These are phyloP conservation scores for Xylaria sp. DNA, from an alignment of 2,329 filamentous ascomycete genomes.

Conservation along the genomic window DNA sequence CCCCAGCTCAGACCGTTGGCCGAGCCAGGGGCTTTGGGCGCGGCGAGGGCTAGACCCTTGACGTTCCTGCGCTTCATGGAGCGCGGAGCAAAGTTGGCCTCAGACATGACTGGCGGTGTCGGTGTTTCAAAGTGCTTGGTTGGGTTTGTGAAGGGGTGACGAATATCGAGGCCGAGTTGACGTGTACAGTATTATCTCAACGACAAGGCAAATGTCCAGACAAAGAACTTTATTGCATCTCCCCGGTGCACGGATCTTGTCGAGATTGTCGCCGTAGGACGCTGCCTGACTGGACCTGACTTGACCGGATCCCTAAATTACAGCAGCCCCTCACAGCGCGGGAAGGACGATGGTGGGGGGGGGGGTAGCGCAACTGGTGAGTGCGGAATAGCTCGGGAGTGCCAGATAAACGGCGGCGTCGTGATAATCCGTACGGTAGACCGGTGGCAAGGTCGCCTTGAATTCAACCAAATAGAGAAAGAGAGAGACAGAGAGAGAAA, in stretches of 20 bases:
- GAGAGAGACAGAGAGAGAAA: background rate
- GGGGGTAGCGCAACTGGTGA: conserved; percentile 8
- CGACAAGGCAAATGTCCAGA: conserved; percentile 2
- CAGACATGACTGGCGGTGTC: conserved; percentile 47
- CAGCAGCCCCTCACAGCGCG: conserved; percentile 24
- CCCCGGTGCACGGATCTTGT: conserved; percentile 9
- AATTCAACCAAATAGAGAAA: conserved; percentile 7
- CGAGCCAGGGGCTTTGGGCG: conserved; percentile 66
- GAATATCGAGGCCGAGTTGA: conserved; percentile 6
- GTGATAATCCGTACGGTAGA: background rate
- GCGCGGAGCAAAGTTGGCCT: conserved; percentile 55
- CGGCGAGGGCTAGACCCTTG: conserved; percentile 83
- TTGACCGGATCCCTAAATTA: conserved; percentile 6
- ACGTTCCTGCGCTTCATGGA: conserved; percentile 99
- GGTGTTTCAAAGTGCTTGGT: no score
- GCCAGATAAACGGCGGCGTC: background rate
- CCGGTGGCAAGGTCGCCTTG: background rate
- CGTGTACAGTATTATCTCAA: background rate
- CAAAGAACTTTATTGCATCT: conserved; percentile 15
- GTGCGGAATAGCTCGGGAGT: conserved; percentile 2
- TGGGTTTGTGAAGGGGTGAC: background rate
- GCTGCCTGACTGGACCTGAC: conserved; percentile 17
- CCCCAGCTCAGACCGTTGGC: conserved; percentile 47
- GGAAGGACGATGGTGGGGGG: conserved; percentile 10
- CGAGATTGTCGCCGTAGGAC: conserved; percentile 9